These are phyloP conservation scores for Penicillium nucicola DNA, from an alignment of 495 filamentous ascomycete species.

Conservation along the genomic window DNA sequence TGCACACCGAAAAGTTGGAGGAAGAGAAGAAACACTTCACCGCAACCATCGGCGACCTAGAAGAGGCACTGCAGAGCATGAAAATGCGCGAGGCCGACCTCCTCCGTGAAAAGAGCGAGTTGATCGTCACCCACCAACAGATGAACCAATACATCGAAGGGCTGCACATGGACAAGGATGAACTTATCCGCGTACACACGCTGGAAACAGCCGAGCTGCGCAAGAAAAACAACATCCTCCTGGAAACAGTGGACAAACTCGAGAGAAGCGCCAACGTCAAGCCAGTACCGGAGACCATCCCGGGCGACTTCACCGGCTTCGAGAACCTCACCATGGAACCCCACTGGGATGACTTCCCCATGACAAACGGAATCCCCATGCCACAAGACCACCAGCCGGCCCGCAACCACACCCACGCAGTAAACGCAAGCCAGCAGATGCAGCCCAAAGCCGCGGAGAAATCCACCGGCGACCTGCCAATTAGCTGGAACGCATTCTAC, in stretches of 20 bases:
- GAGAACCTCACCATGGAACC: slow-evolving; percentile 77
- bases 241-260: slow-evolving; percentile 77
- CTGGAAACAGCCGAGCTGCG: slow-evolving; percentile 92
- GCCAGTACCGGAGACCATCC: slow-evolving; percentile 56
- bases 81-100: slow-evolving; percentile 56
- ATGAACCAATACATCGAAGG: slow-evolving; percentile 71
- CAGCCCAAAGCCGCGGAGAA: slow-evolving; percentile 58
- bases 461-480: slow-evolving; percentile 58
- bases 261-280: slow-evolving; percentile 65
- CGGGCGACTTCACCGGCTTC: slow-evolving; percentile 73
- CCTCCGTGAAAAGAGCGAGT: slow-evolving; percentile 64
- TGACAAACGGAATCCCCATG: slow-evolving; percentile 58
- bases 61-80: slow-evolving; percentile 67
- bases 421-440: slow-evolving; percentile 17
- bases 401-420: slow-evolving; percentile 5
- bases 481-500: slow-evolving; percentile 58
- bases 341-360: slow-evolving; percentile 75
- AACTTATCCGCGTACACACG: slow-evolving; percentile 84
- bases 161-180: slow-evolving; percentile 84
- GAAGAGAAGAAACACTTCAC: slow-evolving; percentile 93
- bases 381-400: slow-evolving; percentile 3
- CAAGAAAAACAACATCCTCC: slow-evolving; percentile 89
- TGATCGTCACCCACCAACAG: slow-evolving; percentile 64
- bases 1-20: slow-evolving; percentile 95
- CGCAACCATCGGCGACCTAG: slow-evolving; percentile 67